phyloP scores from a whole-genome alignment of 2,329 filamentous ascomycete genomes.

The Didymella segeticola region DNA sequence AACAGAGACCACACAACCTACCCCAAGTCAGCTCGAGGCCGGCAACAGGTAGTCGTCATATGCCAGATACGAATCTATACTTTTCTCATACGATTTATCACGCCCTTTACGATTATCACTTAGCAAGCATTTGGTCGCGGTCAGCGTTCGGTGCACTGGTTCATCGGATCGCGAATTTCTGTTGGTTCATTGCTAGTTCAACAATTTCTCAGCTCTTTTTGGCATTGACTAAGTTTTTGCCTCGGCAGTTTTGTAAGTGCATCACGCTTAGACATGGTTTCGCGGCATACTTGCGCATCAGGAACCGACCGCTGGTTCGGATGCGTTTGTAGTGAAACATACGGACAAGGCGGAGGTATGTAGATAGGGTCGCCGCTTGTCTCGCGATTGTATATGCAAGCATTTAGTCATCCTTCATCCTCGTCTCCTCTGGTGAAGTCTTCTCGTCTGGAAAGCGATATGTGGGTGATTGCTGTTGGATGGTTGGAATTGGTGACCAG shows the following conservation, averaged over 20 bases:
- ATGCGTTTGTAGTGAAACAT: neutral
- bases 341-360: neutral
- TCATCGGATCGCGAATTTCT: neutral
- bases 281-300: neutral
- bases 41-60: constrained; percentile 35
- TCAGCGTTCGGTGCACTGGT: neutral
- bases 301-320: neutral
- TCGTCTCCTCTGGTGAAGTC: neutral
- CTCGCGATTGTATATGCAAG: neutral
- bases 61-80: constrained; percentile 13
- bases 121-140: constrained; percentile 5
- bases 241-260: neutral
- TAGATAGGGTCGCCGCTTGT: neutral
- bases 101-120: constrained; percentile 9
- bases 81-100: constrained; percentile 2
- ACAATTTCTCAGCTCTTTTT: neutral
- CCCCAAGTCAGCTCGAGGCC: constrained; percentile 47
- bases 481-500: too few species aligned
- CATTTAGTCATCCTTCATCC: neutral
- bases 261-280: neutral
- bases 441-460: too few species aligned
- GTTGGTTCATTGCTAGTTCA: too few species aligned
- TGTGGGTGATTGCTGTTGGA: too few species aligned
- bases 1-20: constrained; percentile 29
- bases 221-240: neutral